Percentiles rank a stretch among this genome's conserved stretches.
These are phyloP conservation scores for Hericium alpestre DNA, from an alignment of 768 basidiomycete genomes.

Conservation along the genomic window DNA sequence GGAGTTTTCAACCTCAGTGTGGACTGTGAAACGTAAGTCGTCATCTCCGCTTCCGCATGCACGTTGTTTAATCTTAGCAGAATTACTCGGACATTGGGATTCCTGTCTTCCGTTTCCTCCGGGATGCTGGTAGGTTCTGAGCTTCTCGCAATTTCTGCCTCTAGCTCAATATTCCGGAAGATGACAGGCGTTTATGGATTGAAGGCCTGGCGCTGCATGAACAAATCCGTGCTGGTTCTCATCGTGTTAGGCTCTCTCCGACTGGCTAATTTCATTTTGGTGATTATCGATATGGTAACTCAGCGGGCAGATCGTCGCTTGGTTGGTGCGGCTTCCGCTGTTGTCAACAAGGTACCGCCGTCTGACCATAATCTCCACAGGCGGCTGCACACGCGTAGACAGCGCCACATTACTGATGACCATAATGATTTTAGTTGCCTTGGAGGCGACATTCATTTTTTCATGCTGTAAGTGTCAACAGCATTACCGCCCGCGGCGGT, in stretches of 20 bases:
- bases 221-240: constrained; percentile 46
- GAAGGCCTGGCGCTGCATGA: constrained; percentile 57
- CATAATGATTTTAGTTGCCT: constrained; percentile 35
- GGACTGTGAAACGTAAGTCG: too few relatives aligned
- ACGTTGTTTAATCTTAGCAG: too few relatives aligned
- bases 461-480: too few relatives aligned
- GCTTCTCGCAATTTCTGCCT: not conserved
- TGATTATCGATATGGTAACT: constrained; percentile 28
- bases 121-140: not conserved
- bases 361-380: constrained; percentile 17
- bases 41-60: too few relatives aligned
- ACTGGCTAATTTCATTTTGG: constrained; percentile 29
- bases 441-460: constrained; percentile 26
- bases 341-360: not conserved
- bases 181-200: constrained; percentile 53
- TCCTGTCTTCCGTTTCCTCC: not conserved
- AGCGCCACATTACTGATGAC: constrained; percentile 27
- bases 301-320: not conserved
- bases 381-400: constrained; percentile 32
- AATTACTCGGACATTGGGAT: too few relatives aligned
- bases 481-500: too few relatives aligned
- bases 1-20: too few relatives aligned
- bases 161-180: constrained; percentile 19
- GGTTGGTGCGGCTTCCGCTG: not conserved
- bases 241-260: constrained; percentile 31